Evolutionary conservation across 176 grass and related monocot genomes (phyloP).

Genomic region (Ensete glaucum): DNA sequence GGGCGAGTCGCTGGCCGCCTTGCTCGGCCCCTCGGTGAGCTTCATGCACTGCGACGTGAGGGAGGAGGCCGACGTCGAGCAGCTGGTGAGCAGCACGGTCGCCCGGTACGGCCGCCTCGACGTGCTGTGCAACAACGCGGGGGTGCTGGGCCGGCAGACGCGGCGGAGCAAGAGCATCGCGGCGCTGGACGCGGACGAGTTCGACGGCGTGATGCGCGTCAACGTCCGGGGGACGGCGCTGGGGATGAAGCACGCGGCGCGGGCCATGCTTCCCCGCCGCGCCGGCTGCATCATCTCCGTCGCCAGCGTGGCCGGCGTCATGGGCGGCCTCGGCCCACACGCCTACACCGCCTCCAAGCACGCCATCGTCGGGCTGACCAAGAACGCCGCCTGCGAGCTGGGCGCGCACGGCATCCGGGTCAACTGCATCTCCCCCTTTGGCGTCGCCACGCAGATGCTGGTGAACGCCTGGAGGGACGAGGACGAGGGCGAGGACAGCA

Average conservation of each 20-base stretch:
- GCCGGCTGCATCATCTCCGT: conserved; percentile 75
- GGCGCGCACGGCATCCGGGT: conserved; percentile 84
- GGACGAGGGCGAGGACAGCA: conserved; percentile 16
- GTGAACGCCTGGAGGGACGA: conserved; percentile 83
- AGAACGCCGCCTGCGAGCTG: conserved; percentile 91
- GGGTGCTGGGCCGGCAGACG: conserved; percentile 77
- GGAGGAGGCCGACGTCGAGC: conserved; percentile 10
- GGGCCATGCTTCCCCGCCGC: conserved; percentile 48
- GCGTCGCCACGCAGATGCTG: conserved; percentile 90
- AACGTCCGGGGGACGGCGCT: conserved; percentile 86
- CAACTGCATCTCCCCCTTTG: conserved; percentile 97
- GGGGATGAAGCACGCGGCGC: conserved; percentile 94
- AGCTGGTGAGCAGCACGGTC: neutral
- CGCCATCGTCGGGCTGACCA: conserved; percentile 87
- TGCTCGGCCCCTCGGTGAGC: neutral
- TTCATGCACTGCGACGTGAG: conserved; percentile 13
- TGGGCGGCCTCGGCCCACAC: conserved; percentile 87
- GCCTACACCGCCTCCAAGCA: conserved; percentile 96
- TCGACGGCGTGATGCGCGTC: conserved; percentile 88
- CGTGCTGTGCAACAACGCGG: conserved; percentile 16
- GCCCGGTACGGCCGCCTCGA: conserved; percentile 14
- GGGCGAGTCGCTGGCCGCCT: conserved; percentile 1
- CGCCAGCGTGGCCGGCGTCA: conserved; percentile 79
- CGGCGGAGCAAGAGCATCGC: conserved; percentile 67
- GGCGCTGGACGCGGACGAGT: conserved; percentile 66